phyloP scores from a whole-genome alignment of 2,329 filamentous ascomycete genomes.

The Fusarium tricinctum region DNA sequence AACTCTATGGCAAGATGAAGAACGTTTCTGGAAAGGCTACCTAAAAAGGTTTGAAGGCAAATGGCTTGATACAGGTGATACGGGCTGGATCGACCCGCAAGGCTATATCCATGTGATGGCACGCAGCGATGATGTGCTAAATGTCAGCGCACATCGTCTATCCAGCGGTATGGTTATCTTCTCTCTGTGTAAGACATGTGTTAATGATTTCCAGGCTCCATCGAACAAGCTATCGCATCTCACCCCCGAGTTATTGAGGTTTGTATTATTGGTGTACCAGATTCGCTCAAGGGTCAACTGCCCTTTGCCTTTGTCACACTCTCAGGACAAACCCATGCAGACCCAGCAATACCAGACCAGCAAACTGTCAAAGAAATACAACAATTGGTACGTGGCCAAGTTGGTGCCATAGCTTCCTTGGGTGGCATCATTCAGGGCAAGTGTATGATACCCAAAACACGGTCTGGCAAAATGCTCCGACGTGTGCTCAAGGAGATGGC shows the following conservation, averaged over 20 bases:
- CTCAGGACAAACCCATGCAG: slow-evolving; percentile 61
- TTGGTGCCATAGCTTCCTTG: slow-evolving; percentile 87
- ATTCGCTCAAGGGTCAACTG: slow-evolving; percentile 88
- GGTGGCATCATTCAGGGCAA: slow-evolving; percentile 88
- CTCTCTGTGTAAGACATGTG: not conserved
- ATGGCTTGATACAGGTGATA: slow-evolving; percentile 94
- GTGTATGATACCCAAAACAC: slow-evolving; percentile 91
- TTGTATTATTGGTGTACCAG: slow-evolving; percentile 88
- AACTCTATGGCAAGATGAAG: slow-evolving; percentile 87
- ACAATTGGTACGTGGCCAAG: slow-evolving; percentile 79
- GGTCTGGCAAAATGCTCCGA: slow-evolving; percentile 91
- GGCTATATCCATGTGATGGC: slow-evolving; percentile 76
- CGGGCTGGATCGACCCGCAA: slow-evolving; percentile 85
- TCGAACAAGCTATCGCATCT: slow-evolving; percentile 90
- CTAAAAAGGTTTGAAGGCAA: slow-evolving; percentile 83
- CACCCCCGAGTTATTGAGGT: slow-evolving; percentile 86
- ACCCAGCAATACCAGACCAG: slow-evolving; percentile 64
- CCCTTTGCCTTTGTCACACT: slow-evolving; percentile 88
- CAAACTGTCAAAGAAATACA: slow-evolving; percentile 74
- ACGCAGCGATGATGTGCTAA: slow-evolving; percentile 87
- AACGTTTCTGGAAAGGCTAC: slow-evolving; percentile 88
- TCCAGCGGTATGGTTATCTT: slow-evolving; percentile 76
- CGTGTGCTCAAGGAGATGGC: slow-evolving; percentile 85
- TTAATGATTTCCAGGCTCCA: slow-evolving; percentile 70
- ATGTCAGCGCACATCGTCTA: slow-evolving; percentile 93